These are phyloP conservation scores for Rosa multiflora DNA, from an alignment of 306 rosid species.

Conservation along the genomic window DNA sequence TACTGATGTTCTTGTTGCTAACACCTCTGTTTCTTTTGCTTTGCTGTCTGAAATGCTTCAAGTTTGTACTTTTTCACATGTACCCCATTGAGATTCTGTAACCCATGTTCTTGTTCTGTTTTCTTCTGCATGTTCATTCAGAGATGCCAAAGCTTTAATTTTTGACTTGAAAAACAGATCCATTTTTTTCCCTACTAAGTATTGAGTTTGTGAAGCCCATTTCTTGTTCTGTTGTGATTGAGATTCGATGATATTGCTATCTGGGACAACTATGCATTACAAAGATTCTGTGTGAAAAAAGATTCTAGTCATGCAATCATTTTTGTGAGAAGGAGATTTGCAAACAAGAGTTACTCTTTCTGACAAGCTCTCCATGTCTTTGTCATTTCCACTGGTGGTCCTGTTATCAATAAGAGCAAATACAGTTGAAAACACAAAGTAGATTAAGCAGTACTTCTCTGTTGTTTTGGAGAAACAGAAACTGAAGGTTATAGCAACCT, in stretches of 20 bases:
- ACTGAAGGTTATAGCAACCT: neutral
- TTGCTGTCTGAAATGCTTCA: slow-evolving; percentile 3
- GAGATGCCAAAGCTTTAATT: no score
- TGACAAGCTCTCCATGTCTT: neutral
- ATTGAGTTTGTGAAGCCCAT: no score
- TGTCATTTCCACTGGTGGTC: neutral
- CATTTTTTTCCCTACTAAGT: no score
- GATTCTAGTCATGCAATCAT: no score
- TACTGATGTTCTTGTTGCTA: neutral
- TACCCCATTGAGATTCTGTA: no score
- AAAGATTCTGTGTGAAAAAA: no score
- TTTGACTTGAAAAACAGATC: no score
- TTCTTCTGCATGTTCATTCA: neutral
- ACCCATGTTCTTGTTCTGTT: no score
- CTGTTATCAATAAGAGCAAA: neutral
- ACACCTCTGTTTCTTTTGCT: neutral
- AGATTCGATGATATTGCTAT: neutral
- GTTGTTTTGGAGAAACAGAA: neutral
- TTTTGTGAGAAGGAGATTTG: no score
- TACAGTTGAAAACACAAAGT: neutral
- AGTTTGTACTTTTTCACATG: neutral
- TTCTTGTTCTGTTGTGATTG: no score
- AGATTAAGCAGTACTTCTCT: no score
- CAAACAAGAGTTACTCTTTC: neutral
- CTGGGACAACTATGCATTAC: no score